Evolutionary conservation across 768 basidiomycete genomes (phyloP).

Genomic region (Pleurotus salmoneostramineus): DNA sequence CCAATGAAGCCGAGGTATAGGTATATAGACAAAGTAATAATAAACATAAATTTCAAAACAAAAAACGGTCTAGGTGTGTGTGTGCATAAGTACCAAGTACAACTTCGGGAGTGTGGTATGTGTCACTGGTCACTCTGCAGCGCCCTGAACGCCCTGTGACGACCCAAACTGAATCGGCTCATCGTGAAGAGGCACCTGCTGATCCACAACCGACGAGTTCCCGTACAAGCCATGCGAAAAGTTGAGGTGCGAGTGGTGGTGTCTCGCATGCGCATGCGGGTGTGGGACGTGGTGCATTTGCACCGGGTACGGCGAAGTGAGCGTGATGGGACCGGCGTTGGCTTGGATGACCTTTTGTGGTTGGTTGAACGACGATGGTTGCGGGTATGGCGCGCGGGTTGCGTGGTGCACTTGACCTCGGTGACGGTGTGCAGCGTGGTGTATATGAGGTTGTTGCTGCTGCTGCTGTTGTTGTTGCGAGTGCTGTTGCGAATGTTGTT

Average conservation of each 20-base stretch:
- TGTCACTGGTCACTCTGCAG: not conserved
- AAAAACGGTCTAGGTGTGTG: too few species aligned
- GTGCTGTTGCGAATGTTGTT: slow-evolving; percentile 15
- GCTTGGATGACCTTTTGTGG: slow-evolving; percentile 28
- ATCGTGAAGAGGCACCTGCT: slow-evolving; percentile 31
- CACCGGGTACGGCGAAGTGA: slow-evolving; percentile 56
- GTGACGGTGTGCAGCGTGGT: slow-evolving; percentile 14
- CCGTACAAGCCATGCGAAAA: slow-evolving; percentile 33
- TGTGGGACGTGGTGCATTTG: slow-evolving; percentile 83
- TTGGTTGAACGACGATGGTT: slow-evolving; percentile 16
- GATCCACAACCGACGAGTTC: slow-evolving; percentile 14
- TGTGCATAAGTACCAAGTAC: too few species aligned
- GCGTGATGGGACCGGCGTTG: slow-evolving; percentile 36
- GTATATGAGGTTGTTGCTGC: slow-evolving; percentile 13
- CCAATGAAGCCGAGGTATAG: not conserved
- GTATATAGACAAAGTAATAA: too few species aligned
- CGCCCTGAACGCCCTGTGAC: slow-evolving; percentile 26
- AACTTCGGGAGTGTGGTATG: too few species aligned
- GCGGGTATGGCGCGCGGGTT: slow-evolving; percentile 20
- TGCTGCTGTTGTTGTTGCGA: slow-evolving; percentile 16
- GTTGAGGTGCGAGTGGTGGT: slow-evolving; percentile 56
- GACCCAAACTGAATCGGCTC: slow-evolving; percentile 47
- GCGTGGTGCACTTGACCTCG: not conserved
- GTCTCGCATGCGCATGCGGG: slow-evolving; percentile 73
- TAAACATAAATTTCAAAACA: too few species aligned